These are phyloP conservation scores for Ogataea glucozyma DNA, from an alignment of 805 yeast genomes.

Conservation along the genomic window DNA sequence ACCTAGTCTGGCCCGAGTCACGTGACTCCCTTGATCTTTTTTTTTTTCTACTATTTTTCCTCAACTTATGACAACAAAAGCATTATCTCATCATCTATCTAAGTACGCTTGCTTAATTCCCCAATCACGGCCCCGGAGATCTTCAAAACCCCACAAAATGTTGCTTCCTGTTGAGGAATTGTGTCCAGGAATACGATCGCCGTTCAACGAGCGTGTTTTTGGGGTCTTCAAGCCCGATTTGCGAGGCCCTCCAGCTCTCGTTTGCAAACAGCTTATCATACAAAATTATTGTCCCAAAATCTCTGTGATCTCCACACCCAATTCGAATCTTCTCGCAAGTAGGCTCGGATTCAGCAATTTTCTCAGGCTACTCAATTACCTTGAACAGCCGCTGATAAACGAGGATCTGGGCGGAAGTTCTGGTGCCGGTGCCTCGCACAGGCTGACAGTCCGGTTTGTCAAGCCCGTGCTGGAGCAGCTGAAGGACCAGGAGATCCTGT, in stretches of 20 bases:
- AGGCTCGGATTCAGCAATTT: conserved; percentile 22
- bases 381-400: conserved; percentile 30
- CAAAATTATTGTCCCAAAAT: conserved; percentile 36
- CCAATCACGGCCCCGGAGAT: neutral
- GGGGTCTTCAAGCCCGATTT: conserved; percentile 24
- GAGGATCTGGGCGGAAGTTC: conserved; percentile 21
- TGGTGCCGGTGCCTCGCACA: conserved; percentile 16
- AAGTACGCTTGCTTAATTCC: too few relatives aligned
- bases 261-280: conserved; percentile 31
- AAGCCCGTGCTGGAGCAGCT: conserved; percentile 29
- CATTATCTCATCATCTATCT: too few relatives aligned
- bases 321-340: conserved; percentile 26
- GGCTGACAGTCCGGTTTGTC: conserved; percentile 30
- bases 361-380: conserved; percentile 28
- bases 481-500: conserved; percentile 23
- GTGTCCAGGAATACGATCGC: conserved; percentile 23
- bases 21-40: too few relatives aligned
- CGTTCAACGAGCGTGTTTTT: conserved; percentile 20
- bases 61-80: too few relatives aligned
- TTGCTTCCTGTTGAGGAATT: conserved; percentile 11
- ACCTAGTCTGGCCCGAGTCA: too few relatives aligned
- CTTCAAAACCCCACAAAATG: conserved; percentile 11
- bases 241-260: conserved; percentile 32
- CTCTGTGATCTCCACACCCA: conserved; percentile 30
- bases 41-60: too few relatives aligned